Percentiles rank a stretch among this genome's conserved stretches.
These are phyloP conservation scores for Myxozyma geophila DNA, from an alignment of 805 yeast species.

Conservation along the genomic window DNA sequence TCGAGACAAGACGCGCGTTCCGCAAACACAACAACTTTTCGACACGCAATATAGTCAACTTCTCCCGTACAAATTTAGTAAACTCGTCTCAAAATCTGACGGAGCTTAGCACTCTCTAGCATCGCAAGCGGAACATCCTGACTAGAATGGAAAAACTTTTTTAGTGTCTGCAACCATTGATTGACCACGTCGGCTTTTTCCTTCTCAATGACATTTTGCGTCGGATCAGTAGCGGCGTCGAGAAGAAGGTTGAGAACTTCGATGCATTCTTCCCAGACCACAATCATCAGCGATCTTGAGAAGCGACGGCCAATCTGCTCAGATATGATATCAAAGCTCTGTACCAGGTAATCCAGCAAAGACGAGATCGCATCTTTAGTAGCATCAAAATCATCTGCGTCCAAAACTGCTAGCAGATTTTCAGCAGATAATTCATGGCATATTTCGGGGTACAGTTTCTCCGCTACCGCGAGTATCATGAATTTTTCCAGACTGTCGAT, in stretches of 20 bases:
- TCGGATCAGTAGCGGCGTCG: conserved; percentile 10
- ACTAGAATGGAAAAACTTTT: conserved; percentile 13
- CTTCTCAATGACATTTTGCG: conserved; percentile 4
- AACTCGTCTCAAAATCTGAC: conserved; percentile 9
- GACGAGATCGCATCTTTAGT: conserved; percentile 10
- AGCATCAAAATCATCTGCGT: conserved; percentile 4
- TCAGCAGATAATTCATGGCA: conserved; percentile 1
- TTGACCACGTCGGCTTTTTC: conserved; percentile 10
- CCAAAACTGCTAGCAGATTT: not conserved
- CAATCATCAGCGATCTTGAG: not conserved
- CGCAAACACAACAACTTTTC: not conserved
- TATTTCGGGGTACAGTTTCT: not conserved
- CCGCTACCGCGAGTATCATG: conserved; percentile 3
- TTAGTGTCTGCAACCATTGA: conserved; percentile 15
- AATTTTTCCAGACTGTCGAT: not conserved
- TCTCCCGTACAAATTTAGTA: not conserved
- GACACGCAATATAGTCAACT: not conserved
- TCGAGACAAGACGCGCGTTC: not conserved
- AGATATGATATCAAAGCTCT: not conserved
- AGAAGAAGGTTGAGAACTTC: conserved; percentile 5
- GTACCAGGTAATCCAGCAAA: conserved; percentile 4
- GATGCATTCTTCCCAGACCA: conserved; percentile 13
- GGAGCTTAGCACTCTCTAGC: conserved; percentile 15
- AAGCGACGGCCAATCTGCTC: not conserved
- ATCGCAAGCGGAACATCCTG: conserved; percentile 10